These are phyloP conservation scores for Geoglossum cookeanum DNA, from an alignment of 2,329 filamentous ascomycete genomes.

Conservation along the genomic window DNA sequence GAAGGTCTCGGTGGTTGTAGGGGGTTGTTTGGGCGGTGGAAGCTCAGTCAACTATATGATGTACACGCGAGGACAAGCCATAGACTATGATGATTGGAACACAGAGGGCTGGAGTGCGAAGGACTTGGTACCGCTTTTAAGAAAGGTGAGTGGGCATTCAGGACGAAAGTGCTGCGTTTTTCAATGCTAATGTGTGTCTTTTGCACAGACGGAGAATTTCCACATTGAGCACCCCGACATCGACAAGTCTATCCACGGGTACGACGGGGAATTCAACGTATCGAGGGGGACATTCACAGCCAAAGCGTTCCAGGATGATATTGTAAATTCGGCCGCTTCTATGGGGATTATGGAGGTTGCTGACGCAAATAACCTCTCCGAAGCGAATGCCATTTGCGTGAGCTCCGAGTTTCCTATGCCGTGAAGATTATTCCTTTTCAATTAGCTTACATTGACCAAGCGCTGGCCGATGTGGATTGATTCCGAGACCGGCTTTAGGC, in stretches of 20 bases:
- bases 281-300: slow-evolving; percentile 9
- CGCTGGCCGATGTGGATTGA: slow-evolving; percentile 11
- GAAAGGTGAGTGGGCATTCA: slow-evolving; percentile 23
- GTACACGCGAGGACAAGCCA: slow-evolving; percentile 23
- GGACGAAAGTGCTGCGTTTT: not conserved
- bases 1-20: slow-evolving; percentile 24
- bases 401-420: not conserved
- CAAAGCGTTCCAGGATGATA: slow-evolving; percentile 8
- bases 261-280: slow-evolving; percentile 9
- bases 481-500: slow-evolving; percentile 8
- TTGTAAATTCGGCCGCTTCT: slow-evolving; percentile 8
- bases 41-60: slow-evolving; percentile 41
- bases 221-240: slow-evolving; percentile 8
- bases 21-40: slow-evolving; percentile 41
- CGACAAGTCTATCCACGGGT: slow-evolving; percentile 8
- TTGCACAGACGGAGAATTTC: slow-evolving; percentile 8
- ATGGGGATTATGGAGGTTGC: slow-evolving; percentile 6
- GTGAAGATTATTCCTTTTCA: not conserved
- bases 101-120: slow-evolving; percentile 31
- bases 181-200: not conserved
- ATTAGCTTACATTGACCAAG: slow-evolving; percentile 1
- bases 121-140: slow-evolving; percentile 33
- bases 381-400: slow-evolving; percentile 10
- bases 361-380: slow-evolving; percentile 9
- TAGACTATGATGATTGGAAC: slow-evolving; percentile 34